phyloP scores from a whole-genome alignment of 441 rosid species.

The Manihot esculenta region DNA sequence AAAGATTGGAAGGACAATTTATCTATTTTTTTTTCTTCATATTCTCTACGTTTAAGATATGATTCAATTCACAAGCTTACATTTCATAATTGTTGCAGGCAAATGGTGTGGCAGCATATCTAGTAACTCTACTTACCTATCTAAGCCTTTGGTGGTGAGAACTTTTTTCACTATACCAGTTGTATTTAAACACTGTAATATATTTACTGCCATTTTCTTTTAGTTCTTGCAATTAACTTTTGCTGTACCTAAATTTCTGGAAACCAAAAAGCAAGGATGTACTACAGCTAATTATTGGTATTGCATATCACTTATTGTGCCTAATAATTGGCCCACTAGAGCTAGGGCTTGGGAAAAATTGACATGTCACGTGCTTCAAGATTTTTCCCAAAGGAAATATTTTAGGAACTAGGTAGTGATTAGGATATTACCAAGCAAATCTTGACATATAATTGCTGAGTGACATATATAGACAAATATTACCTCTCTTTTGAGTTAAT shows the following conservation, averaged over 20 bases:
- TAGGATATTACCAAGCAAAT: background rate
- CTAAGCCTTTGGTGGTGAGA: constrained; percentile 93
- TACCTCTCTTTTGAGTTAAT: constrained; percentile 5
- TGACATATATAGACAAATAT: background rate
- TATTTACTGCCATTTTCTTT: background rate
- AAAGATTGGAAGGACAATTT: constrained; percentile 1
- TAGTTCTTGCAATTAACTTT: constrained; percentile 12
- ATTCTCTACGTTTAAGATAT: background rate
- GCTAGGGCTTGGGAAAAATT: background rate
- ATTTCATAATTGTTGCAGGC: constrained; percentile 52
- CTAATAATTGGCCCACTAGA: background rate
- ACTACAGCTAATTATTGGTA: background rate
- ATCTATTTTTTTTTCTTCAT: background rate
- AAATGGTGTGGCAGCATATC: constrained; percentile 81
- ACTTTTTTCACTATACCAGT: constrained; percentile 8
- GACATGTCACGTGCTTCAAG: background rate
- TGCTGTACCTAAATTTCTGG: background rate
- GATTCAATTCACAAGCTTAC: constrained; percentile 14
- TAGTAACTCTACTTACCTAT: constrained; percentile 72
- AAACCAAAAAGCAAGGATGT: background rate
- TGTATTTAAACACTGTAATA: background rate
- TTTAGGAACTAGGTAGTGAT: background rate
- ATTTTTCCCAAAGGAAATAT: background rate
- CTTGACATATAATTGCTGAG: background rate
- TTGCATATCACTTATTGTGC: background rate